These are phyloP conservation scores for Syzygium malaccense DNA, from an alignment of 441 rosid species.

Conservation along the genomic window DNA sequence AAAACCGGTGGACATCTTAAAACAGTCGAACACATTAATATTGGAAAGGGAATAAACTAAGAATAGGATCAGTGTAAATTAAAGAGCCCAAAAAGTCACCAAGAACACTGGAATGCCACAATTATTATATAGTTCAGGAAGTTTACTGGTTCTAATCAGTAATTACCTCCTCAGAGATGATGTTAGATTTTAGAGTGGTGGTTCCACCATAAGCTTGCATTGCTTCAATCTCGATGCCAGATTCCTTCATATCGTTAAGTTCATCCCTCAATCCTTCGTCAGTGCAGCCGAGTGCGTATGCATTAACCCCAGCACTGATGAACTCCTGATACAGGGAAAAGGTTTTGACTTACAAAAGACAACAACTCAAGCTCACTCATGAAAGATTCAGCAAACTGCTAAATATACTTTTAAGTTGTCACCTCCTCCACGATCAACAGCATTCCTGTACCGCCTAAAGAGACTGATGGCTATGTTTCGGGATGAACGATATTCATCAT, in stretches of 20 bases:
- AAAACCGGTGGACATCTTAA: background rate
- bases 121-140: background rate
- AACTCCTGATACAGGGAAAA: conserved; percentile 45
- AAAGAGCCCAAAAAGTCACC: background rate
- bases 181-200: conserved; percentile 60
- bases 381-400: conserved; percentile 7
- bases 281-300: conserved; percentile 81
- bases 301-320: conserved; percentile 81
- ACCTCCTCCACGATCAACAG: conserved; percentile 84
- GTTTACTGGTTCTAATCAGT: background rate
- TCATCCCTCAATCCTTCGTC: conserved; percentile 74
- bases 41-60: background rate
- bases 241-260: conserved; percentile 60
- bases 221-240: conserved; percentile 55
- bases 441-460: conserved; percentile 73
- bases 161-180: conserved; percentile 51
- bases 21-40: background rate
- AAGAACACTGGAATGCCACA: background rate
- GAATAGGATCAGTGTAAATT: background rate
- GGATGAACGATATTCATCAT: conserved; percentile 85
- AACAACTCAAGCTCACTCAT: background rate
- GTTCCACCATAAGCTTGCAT: conserved; percentile 53
- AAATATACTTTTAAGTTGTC: conserved; percentile 77
- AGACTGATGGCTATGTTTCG: conserved; percentile 81
- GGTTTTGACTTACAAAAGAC: background rate